Base-by-base conservation (phyloP, 2,329 filamentous ascomycete species). In the Sporothrix pseudoabietina region DNA sequence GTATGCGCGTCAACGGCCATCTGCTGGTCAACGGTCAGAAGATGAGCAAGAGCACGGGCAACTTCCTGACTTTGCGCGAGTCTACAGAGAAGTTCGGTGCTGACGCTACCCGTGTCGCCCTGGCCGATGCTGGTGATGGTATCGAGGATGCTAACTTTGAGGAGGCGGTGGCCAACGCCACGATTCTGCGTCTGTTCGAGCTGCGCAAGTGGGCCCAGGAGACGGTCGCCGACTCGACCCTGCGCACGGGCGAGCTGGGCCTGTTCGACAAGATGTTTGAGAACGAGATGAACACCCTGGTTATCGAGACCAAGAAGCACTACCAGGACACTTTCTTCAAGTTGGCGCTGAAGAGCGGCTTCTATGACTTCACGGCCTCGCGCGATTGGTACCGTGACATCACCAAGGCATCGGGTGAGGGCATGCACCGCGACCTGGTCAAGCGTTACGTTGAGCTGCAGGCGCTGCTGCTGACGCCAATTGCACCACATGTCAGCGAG, bases 111-210 rank as follows among this genome's bases (percentile, higher is more conserved):
- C 89, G 95, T 80, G 92, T 98, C 78, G 94, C 94, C 3, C 90
- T 99, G 76, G 95, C 95, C 22, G 96, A 99, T 82, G 94, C 94
- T 14, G 96, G 96, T 78, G 96, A 99, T 79, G 93, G 92, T 76
- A 94, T 98, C 75, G 92, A 94, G 76, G 96, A 99, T 82, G 94
- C 95, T 78, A 99, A 99, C 85, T 97, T 99, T 77, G 96, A 98
- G 79, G 96, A 99, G 84, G 89, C 92, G 72, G 94, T 98, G 54
- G 96, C 96, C 55, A 96, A 98, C 83, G 93, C 91, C 80, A 94
- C 91, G 79, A 97, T 98, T 78, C 86, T 98, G 75, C 91, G 94
- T 79, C 88, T 98, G 71, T 94, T 90, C 80, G 89, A 86, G 79
- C 78, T 91, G 89, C 79, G 93, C 80, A 93, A 97, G 81, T 98